Conservation (phyloP, 345 rosid species). For the Gossypium turneri region DNA sequence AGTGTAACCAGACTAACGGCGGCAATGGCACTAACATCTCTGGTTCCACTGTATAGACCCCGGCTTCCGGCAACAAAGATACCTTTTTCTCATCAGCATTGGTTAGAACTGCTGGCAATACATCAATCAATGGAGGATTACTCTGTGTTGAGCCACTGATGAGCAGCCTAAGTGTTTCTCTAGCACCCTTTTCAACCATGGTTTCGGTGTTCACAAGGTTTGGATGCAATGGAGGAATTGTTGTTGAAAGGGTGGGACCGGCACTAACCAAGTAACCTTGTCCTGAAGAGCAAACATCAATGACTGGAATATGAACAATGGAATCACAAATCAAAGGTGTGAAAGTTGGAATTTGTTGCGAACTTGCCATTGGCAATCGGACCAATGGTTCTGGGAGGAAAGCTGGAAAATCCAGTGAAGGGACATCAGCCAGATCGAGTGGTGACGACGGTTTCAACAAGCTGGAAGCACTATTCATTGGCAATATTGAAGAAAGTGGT, state of each 20-base stretch:
- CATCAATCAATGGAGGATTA: slow-evolving; percentile 46
- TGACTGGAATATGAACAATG: slow-evolving; percentile 81
- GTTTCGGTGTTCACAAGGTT: slow-evolving; percentile 49
- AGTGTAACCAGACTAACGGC: slow-evolving; percentile 42
- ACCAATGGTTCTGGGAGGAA: slow-evolving; percentile 57
- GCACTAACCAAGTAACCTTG: slow-evolving; percentile 91
- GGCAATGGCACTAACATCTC: slow-evolving; percentile 47
- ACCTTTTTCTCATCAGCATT: slow-evolving; percentile 33
- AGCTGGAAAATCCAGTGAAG: slow-evolving; percentile 48
- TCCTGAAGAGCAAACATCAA: slow-evolving; percentile 90
- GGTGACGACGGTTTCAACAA: slow-evolving; percentile 47
- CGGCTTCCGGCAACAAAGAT: slow-evolving; percentile 49
- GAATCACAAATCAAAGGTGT: slow-evolving; percentile 87
- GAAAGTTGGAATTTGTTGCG: slow-evolving; percentile 72
- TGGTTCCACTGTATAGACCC: slow-evolving; percentile 55
- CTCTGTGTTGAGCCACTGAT: slow-evolving; percentile 60
- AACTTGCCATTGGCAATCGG: slow-evolving; percentile 46
- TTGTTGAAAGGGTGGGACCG: slow-evolving; percentile 56
- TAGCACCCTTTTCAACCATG: slow-evolving; percentile 75
- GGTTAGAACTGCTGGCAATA: slow-evolving; percentile 43
- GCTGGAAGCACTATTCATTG: slow-evolving; percentile 42
- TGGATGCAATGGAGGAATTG: slow-evolving; percentile 57
- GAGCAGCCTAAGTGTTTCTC: slow-evolving; percentile 84
- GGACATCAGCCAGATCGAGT: slow-evolving; percentile 49
- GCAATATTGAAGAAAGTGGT: slow-evolving; percentile 55